These are phyloP conservation scores for Jaltomata sinuosa DNA, from an alignment of 257 asterid genomes.

Conservation along the genomic window DNA sequence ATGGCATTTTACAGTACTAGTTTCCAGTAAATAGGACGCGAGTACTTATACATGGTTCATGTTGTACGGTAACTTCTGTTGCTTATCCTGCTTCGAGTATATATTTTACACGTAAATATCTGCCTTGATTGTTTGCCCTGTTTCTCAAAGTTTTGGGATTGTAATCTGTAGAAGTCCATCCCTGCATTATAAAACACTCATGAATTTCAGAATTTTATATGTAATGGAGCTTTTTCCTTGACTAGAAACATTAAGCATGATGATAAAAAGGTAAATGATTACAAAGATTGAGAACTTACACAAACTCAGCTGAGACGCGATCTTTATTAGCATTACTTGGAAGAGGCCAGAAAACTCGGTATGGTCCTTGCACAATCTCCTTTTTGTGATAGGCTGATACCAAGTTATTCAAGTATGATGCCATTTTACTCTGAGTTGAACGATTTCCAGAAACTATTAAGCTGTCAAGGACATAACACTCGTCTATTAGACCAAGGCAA, in stretches of 20 bases:
- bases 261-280: not conserved
- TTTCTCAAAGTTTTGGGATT: constrained; percentile 46
- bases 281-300: constrained; percentile 32
- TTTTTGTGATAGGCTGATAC: constrained; percentile 37
- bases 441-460: constrained; percentile 54
- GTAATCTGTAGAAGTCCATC: constrained; percentile 58
- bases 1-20: not conserved
- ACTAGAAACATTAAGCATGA: not conserved
- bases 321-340: constrained; percentile 56
- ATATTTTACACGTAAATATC: constrained; percentile 13
- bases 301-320: constrained; percentile 57
- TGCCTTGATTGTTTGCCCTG: constrained; percentile 40
- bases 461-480: constrained; percentile 27
- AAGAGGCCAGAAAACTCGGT: constrained; percentile 60
- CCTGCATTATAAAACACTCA: constrained; percentile 28
- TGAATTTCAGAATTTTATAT: not conserved
- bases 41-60: not conserved
- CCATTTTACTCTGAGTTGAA: constrained; percentile 21
- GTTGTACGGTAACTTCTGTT: not conserved
- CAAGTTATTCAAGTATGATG: constrained; percentile 16
- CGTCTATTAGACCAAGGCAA: constrained; percentile 1
- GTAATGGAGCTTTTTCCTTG: not conserved
- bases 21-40: not conserved
- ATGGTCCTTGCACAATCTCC: constrained; percentile 67
- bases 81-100: not conserved